Base-by-base conservation (phyloP, 352 stramenopile genomes). In the Phytophthora hybrid region DNA sequence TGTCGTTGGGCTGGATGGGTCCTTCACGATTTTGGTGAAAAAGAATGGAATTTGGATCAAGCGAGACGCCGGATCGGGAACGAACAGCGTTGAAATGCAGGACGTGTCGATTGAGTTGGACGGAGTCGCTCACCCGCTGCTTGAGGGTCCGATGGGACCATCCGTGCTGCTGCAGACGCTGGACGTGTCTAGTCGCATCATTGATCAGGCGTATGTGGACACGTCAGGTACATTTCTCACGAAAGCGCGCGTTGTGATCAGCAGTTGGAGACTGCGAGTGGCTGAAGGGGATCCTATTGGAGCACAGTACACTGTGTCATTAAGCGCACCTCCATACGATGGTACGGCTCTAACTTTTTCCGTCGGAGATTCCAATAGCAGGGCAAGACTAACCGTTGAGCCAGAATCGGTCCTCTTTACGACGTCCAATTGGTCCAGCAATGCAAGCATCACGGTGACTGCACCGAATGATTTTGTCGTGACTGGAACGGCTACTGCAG, bases 101-200 rank as follows among this genome's bases (percentile, higher is more conserved):
- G 31, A 65, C 2, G 69, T 91, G 0, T 47, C 61, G 4, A 18
- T 92, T 2, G 19, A 63, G 5, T 18, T 93, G 8, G 39, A 71
- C 32, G 72, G 63, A 18, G 55, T 93, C 3, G 2, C 62, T 18
- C 83, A 93, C 16, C 86, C 88, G 5, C 32, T 75, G 19, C 53
- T 93, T 3, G 88, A 94, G 74, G 88, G 86, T 13, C 69, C 82
- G 0, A 70, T 93, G 9, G 88, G 85, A 0, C 65, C 61, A 32
- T 60, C 54, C 11, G 58, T 93, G 13, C 74, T 85, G 4, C 21
- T 94, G 14, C 80, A 92, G 5, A 93, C 83, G 5, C 65, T 87
- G 8, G 80, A 92, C 64, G 63, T 10, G 16, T 34, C 60, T 58
- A 71, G 58, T 26, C 63, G 53, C 10, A 58, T 92, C 13, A 88